Evolutionary conservation across 2,329 filamentous ascomycete genomes (phyloP), one percentile per base, ranked within the genome.

Genomic region (Nothophoma quercina): DNA sequence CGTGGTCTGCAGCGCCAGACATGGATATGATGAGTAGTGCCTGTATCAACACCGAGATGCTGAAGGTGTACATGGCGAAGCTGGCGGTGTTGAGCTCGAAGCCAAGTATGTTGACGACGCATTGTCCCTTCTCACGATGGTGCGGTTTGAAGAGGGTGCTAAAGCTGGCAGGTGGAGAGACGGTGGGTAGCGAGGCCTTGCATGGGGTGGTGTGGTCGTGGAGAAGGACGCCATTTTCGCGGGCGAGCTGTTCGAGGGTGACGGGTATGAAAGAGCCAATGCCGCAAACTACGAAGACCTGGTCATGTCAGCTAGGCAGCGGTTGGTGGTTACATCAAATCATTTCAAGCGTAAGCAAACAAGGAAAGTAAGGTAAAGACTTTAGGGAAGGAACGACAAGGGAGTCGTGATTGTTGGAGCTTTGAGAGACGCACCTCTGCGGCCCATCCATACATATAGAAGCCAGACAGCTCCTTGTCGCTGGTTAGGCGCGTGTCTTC

Each of bases 11-110:
- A 7, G 93, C 93, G 48, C 91, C 95, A 68, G 92, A 96, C 81
- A 99, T 96, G 69, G 92, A 96, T 59, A 99, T 91, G 34, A 99
- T 96, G 23, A 98, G 78, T 22, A 98, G 76, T 1, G 93, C 90
- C 73, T 99, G 95, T 9, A 97, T 75, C 16, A 97, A 75, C 1
- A 99, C 95, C 71, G 91, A 96, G 67, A 96, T 80, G 51, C 92
- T 96, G 75, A 99, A 99, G 2, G 92, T 97, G 77, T 98, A 98
- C 91, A 98, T 96, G 71, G 92, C 93, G 74, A 98, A 97, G 74
- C 90, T 96, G 28, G 93, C 93, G 1, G 93, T 97, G 75, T 98
- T 98, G 77, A 99, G 88, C 67, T 96, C 88, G 54, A 89, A 74
- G 5, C 93, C 93, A 19, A 96, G 78, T 5, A 98, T 80, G 59